Base-by-base conservation (phyloP, 805 yeast genomes). In the Kazachstania martiniae region DNA sequence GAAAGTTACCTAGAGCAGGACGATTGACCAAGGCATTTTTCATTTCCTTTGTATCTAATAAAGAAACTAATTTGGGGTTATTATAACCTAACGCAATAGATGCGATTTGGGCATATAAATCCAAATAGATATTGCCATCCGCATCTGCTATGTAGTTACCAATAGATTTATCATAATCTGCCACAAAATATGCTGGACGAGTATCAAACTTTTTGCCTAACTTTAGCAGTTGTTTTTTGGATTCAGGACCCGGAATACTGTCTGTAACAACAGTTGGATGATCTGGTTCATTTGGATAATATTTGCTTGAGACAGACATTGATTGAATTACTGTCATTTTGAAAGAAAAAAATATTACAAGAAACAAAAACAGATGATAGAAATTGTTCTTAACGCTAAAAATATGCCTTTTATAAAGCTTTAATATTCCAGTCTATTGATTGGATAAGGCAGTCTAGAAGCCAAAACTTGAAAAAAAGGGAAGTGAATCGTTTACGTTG, bases 271-370 rank as follows among this genome's bases (percentile, higher is more conserved):
- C 68, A 9, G 53, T 51, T 37, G 97, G 96, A 27, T 59, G 68
- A 21, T 64, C 42, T 42, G 95, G 95, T 64, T 87, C 97, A 40
- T 65, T 51, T 42, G 94, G 94, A 65, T 80, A 86, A 59, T 75
- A 74, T 35, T 58, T 53, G 25, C 65, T 70, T 40, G 72, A 59
- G 77, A 68, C 46, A 41, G 38, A 22, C 38, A 28, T 37, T 4
- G 15, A 16, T n/a, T n/a, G n/a, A n/a, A n/a, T n/a, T n/a, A n/a
- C n/a, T n/a, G n/a, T n/a, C n/a, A n/a, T n/a, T n/a, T n/a, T n/a
- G n/a, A n/a, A n/a, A n/a, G n/a, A n/a, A n/a, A n/a, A n/a, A n/a
- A n/a, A n/a, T n/a, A n/a, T n/a, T n/a, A n/a, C n/a, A n/a, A n/a
- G n/a, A n/a, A n/a, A n/a, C n/a, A n/a, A n/a, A n/a, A n/a, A n/a